Conservation (phyloP, 345 rosid species). For the Syzygium aqueum region DNA sequence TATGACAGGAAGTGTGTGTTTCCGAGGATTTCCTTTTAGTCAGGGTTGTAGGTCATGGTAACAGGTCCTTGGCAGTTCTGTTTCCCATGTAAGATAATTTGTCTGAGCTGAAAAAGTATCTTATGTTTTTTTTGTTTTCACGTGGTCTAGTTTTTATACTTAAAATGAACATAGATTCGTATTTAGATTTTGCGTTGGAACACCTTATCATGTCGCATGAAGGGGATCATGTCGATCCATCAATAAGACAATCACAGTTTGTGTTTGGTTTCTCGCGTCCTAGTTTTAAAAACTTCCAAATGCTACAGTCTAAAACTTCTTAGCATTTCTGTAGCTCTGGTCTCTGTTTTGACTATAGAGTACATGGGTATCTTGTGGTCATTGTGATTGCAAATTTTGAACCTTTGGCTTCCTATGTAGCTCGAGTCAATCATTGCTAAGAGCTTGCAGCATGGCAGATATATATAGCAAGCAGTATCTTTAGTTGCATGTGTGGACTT, state of each 20-base stretch:
- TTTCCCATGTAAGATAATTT: background rate
- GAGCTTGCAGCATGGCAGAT: background rate
- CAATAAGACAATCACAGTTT: background rate
- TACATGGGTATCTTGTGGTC: background rate
- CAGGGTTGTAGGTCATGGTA: background rate
- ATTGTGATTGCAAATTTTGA: background rate
- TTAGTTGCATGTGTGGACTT: background rate
- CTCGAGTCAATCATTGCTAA: background rate
- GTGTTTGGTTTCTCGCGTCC: background rate
- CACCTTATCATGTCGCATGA: background rate
- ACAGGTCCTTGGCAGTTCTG: background rate
- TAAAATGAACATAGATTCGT: background rate
- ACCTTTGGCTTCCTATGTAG: background rate
- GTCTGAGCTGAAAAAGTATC: background rate
- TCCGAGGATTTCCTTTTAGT: background rate
- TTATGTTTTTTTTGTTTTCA: background rate
- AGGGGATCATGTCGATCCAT: background rate
- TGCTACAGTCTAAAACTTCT: background rate
- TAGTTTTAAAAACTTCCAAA: background rate
- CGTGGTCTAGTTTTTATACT: background rate
- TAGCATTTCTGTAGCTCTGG: background rate
- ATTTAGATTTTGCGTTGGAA: background rate
- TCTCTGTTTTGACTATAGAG: background rate
- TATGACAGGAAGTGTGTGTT: background rate
- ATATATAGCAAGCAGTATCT: background rate